Conservation (phyloP, 306 rosid genomes). For the Canavalia ensiformis region DNA sequence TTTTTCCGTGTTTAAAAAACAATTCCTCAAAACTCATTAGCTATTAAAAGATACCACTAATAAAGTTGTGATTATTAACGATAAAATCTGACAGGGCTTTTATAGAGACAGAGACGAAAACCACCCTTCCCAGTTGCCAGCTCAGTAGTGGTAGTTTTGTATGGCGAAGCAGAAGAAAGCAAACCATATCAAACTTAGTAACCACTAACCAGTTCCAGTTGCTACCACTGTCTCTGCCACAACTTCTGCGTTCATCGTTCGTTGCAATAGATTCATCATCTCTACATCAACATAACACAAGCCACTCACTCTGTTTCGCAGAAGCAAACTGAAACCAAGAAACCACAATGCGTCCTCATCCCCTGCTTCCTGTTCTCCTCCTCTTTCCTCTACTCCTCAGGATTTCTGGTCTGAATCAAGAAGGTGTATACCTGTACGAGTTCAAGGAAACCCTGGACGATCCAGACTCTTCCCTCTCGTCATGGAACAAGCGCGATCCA, state of each 20-base stretch:
- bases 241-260: too few species aligned
- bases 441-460: slow-evolving; percentile 69
- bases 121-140: neutral
- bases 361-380: slow-evolving; percentile 33
- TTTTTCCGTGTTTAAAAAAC: too few species aligned
- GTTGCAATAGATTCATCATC: too few species aligned
- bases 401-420: slow-evolving; percentile 62
- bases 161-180: neutral
- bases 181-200: slow-evolving; percentile 1
- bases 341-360: slow-evolving; percentile 26
- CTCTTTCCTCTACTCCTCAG: slow-evolving; percentile 9
- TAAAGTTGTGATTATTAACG: neutral
- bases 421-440: slow-evolving; percentile 64
- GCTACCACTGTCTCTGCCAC: too few species aligned
- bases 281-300: too few species aligned
- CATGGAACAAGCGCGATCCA: slow-evolving; percentile 67
- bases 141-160: neutral
- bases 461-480: slow-evolving; percentile 58
- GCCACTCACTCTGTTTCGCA: neutral
- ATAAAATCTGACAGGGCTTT: neutral
- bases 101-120: neutral
- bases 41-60: too few species aligned
- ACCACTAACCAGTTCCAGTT: neutral
- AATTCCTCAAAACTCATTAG: too few species aligned
- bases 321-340: neutral